Percentiles rank a stretch among this genome's conserved stretches.
These are phyloP conservation scores for Melampsora americana DNA, from an alignment of 1,284 basidiomycete species.

Conservation along the genomic window DNA sequence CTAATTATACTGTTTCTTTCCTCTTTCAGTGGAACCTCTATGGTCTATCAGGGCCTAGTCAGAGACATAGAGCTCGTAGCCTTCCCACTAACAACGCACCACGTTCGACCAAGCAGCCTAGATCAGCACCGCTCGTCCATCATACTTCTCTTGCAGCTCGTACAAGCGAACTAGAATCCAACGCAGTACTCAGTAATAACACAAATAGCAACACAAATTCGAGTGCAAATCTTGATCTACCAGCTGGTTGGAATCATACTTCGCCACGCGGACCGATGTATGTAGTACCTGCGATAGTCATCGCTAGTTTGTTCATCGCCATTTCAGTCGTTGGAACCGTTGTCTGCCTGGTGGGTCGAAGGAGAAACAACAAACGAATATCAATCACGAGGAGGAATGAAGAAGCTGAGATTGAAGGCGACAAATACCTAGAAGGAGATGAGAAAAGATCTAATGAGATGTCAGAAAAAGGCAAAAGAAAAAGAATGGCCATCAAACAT, in stretches of 20 bases:
- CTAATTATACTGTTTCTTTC: background rate
- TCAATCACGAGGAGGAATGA: background rate
- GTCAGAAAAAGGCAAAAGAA: background rate
- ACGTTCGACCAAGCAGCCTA: background rate
- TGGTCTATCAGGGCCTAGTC: slow-evolving; percentile 24
- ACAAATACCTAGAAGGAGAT: background rate
- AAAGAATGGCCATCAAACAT: too few relatives aligned
- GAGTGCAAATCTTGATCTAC: slow-evolving; percentile 23
- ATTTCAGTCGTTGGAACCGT: slow-evolving; percentile 23
- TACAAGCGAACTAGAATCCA: slow-evolving; percentile 3
- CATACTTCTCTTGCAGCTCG: slow-evolving; percentile 10
- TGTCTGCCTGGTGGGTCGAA: slow-evolving; percentile 6
- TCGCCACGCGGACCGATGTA: slow-evolving; percentile 36
- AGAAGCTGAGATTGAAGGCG: background rate
- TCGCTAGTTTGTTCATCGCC: slow-evolving; percentile 32
- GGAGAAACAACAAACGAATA: background rate
- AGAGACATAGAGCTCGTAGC: slow-evolving; percentile 29
- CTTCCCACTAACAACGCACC: background rate
- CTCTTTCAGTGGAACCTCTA: slow-evolving; percentile 23
- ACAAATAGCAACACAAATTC: background rate
- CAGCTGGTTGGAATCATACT: slow-evolving; percentile 44
- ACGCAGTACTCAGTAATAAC: background rate
- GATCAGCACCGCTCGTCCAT: slow-evolving; percentile 6
- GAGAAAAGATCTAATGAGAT: background rate
- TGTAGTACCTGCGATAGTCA: slow-evolving; percentile 31